Evolutionary conservation across 805 yeast species (phyloP).

Genomic region (Metschnikowia sp.): DNA sequence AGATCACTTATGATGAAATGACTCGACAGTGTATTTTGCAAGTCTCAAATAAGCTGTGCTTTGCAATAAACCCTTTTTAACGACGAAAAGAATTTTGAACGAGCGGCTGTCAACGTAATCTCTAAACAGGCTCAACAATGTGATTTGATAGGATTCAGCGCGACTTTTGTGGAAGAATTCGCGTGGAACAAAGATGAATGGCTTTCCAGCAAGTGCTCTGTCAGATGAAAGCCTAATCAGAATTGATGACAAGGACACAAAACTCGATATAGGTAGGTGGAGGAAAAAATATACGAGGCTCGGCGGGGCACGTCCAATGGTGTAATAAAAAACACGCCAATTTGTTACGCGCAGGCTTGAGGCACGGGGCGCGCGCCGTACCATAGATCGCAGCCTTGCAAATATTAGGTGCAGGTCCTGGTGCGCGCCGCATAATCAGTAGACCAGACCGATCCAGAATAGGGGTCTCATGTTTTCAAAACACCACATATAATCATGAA

Average conservation of each 20-base stretch:
- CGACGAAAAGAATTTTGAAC: too few relatives aligned
- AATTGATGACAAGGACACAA: too few relatives aligned
- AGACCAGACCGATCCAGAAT: neutral
- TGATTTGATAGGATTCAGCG: too few relatives aligned
- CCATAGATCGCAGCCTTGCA: neutral
- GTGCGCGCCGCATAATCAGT: constrained; percentile 1
- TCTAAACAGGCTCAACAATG: too few relatives aligned
- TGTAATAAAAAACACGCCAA: constrained; percentile 1
- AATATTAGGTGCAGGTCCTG: neutral
- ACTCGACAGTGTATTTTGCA: too few relatives aligned
- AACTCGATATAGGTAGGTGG: too few relatives aligned
- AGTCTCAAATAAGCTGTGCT: too few relatives aligned
- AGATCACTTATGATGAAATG: too few relatives aligned
- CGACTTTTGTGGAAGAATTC: neutral
- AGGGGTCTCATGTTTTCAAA: neutral
- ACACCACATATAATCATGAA: too few relatives aligned
- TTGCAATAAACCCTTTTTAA: neutral
- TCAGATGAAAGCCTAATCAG: neutral
- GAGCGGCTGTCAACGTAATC: too few relatives aligned
- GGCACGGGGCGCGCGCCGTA: neutral
- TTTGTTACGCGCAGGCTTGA: constrained; percentile 2
- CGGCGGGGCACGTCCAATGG: neutral
- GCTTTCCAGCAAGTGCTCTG: neutral
- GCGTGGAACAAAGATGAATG: neutral
- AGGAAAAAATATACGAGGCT: too few relatives aligned